Conservation (phyloP, 805 yeast species). For the Blastobotrys attinorum region DNA sequence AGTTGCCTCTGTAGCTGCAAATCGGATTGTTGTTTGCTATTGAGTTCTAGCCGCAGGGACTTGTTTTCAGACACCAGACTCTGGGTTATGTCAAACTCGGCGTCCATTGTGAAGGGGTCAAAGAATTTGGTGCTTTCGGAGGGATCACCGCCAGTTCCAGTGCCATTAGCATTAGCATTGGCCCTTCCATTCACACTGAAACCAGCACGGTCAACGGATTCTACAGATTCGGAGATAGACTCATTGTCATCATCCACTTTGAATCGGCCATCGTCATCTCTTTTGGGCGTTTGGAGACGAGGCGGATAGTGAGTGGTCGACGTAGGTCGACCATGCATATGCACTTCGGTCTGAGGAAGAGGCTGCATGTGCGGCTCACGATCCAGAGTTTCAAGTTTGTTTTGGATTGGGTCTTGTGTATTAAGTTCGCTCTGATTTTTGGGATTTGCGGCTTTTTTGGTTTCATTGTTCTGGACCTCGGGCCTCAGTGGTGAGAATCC, state of each 20-base stretch:
- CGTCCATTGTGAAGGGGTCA: slow-evolving; percentile 1
- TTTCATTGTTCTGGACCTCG: too few relatives aligned
- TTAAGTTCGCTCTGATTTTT: too few relatives aligned
- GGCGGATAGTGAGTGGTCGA: too few relatives aligned
- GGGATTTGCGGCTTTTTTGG: neutral
- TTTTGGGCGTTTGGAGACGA: too few relatives aligned
- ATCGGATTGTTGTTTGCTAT: neutral
- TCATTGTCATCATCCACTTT: too few relatives aligned
- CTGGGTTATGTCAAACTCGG: neutral
- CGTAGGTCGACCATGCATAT: too few relatives aligned
- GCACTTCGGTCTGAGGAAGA: neutral
- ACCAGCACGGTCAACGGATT: neutral
- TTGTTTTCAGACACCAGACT: neutral
- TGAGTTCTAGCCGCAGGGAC: neutral
- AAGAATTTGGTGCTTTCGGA: neutral
- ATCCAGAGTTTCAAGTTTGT: too few relatives aligned
- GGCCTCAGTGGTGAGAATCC: neutral
- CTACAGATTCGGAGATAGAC: neutral
- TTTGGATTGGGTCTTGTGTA: too few relatives aligned
- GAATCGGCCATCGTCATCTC: too few relatives aligned
- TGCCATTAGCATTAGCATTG: neutral
- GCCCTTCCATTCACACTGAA: neutral
- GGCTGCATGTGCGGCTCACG: too few relatives aligned
- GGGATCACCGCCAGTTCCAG: too few relatives aligned
- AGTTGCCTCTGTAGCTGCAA: neutral